Percentiles rank a stretch among this genome's conserved stretches.
phyloP scores from a whole-genome alignment of 1,139 yeast genomes.

The Blastobotrys capitulatus region DNA sequence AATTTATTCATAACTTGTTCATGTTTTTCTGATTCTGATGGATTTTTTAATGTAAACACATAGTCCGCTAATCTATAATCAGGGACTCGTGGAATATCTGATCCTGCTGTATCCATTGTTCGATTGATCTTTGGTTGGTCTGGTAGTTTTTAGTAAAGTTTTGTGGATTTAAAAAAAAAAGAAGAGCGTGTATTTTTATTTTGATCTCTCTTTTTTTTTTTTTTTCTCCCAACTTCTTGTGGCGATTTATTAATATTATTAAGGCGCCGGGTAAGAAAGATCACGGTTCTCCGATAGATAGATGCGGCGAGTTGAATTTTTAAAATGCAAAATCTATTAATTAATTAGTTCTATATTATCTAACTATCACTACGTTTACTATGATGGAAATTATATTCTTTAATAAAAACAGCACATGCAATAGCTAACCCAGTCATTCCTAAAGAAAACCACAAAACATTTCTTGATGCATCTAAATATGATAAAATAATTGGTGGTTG shows the following conservation, averaged over 20 bases:
- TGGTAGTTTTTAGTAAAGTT: neutral
- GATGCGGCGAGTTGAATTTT: no score
- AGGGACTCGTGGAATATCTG: constrained; percentile 12
- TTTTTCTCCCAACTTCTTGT: no score
- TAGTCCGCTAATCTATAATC: constrained; percentile 74
- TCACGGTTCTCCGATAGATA: no score
- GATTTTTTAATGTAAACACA: constrained; percentile 57
- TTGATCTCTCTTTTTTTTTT: no score
- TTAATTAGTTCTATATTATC: no score
- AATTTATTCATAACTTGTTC: constrained; percentile 45
- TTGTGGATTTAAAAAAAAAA: neutral
- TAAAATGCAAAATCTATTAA: no score
- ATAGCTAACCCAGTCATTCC: constrained; percentile 37
- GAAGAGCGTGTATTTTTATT: neutral
- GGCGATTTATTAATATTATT: no score
- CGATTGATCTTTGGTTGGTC: neutral
- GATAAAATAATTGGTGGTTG: constrained; percentile 43
- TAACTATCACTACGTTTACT: neutral
- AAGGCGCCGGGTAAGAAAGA: no score
- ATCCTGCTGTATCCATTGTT: constrained; percentile 9
- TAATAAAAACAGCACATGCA: constrained; percentile 30
- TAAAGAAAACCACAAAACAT: constrained; percentile 48
- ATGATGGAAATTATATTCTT: constrained; percentile 38
- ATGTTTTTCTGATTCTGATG: constrained; percentile 37
- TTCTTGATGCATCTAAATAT: constrained; percentile 47